Evolutionary conservation across 495 filamentous ascomycete genomes (phyloP), one percentile per base, ranked within the genome.

Genomic region (Cenococcum geophilum): DNA sequence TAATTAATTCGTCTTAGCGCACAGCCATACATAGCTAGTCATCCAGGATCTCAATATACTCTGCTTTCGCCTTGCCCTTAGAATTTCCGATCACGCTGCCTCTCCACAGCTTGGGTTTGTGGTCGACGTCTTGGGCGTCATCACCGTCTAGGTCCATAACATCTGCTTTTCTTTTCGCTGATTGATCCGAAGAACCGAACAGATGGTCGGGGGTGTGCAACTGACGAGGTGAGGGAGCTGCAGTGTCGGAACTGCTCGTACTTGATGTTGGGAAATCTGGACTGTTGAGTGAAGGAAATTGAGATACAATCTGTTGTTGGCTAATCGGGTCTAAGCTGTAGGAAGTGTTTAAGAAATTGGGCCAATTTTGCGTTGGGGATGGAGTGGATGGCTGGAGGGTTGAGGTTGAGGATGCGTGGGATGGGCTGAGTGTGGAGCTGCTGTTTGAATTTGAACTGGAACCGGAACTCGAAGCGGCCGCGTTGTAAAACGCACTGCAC

Each of bases 51-150:
- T 52, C 49, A 52, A 52, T 52, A 6, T 25, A 52, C 54, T 36
- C 54, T 5, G 34, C 54, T 37, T 56, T 56, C 20, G 21, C 23
- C 32, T 56, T 56, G 18, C 54, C 54, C 27, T 43, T 56, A 9
- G 54, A n/a, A 8, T 43, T 18, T 11, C 54, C 34, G n/a, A 56
- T 56, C 20, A 52, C 20, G 20, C 21, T 18, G 18, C 22, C 54
- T 12, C 23, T 34, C 25, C 16, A 18, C 9, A 18, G 34, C 32
- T 37, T 40, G 10, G 4, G 6, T 12, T 34, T 22, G 23, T 10
- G 25, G 14, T 18, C 23, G 54, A 20, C 25, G 16, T 56, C 25
- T 10, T 20, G n/a, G 11, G n/a, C 10, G 1, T 56, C 54, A 16
- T 20, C 54, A 36, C 37, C 5, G 32, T 12, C 6, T 8, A 56